Base-by-base conservation (phyloP, 1,284 basidiomycete species). In the Limonomyces culmigenus region DNA sequence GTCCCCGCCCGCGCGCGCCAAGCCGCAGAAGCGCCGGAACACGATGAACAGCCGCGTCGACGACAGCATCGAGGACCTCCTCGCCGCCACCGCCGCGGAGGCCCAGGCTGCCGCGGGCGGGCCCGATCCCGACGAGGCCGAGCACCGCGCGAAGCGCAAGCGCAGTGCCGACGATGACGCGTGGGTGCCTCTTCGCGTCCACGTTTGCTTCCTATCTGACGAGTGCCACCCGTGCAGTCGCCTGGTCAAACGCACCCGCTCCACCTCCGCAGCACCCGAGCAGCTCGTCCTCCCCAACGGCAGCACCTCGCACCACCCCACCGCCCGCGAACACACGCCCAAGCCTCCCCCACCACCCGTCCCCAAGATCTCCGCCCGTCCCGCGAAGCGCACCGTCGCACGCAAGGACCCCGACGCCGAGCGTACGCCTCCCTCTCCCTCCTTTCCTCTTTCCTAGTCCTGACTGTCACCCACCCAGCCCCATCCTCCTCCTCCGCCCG, bases 31-130 rank as follows among this genome's bases (percentile, higher is more conserved):
- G 58, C 74, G 87, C 41, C 67, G 92, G 41, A 89, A 86, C 47
- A 97, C 93, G 38, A 95, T 98, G 89, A 98, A 97, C 54, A 92
- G 86, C 49, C 67, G 92, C 39, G 95, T 93, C 52, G 89, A 95
- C 50, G 86, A 92, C 53, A 83, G 77, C 42, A 52, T 77, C 38
- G 74, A 77, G 50, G 72, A 76, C 45, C 60, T 79, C 37, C 70
- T 83, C 33, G 73, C 80, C 45, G 67, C 69, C 32, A 74, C 71
- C n/a, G 74, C 72, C 16, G 71, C 71, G 5, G 79, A 81, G 49
- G 72, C 71, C 23, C 69, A 65, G 15, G 64, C 67, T 29, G 71
- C 67, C 19, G 64, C 35, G 38, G n/a, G n/a, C n/a, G n/a, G n/a
- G 29, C 42, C 38, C 15, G 45, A 37, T n/a, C 42, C 45, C 33